Conservation (phyloP, 306 rosid genomes). For the Acacia crassicarpa region DNA sequence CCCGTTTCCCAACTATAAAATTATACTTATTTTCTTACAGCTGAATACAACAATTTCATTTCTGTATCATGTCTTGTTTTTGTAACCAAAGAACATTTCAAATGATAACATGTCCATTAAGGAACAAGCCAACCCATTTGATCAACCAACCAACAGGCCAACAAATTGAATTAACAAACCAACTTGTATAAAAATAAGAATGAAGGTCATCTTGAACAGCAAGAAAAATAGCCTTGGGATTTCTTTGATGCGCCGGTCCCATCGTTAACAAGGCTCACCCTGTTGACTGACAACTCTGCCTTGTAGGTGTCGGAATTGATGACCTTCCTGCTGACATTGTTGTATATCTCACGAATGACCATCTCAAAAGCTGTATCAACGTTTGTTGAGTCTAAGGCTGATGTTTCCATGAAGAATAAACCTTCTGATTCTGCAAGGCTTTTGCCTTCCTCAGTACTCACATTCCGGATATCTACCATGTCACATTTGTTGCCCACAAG, state of each 20-base stretch:
- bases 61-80: conserved; percentile 33
- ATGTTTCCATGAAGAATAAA: conserved; percentile 73
- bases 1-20: conserved; percentile 16
- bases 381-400: conserved; percentile 68
- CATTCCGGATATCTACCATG: conserved; percentile 62
- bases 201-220: conserved; percentile 59
- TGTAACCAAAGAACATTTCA: conserved; percentile 19
- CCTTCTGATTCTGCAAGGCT: conserved; percentile 70
- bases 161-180: conserved; percentile 34
- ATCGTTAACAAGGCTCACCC: conserved; percentile 61
- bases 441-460: conserved; percentile 65
- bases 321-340: conserved; percentile 71
- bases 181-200: conserved; percentile 28
- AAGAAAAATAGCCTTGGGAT: conserved; percentile 41
- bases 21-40: conserved; percentile 10
- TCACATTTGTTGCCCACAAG: conserved; percentile 71
- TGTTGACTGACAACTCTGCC: conserved; percentile 68
- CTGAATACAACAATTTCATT: conserved; percentile 28
- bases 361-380: conserved; percentile 63
- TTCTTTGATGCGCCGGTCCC: conserved; percentile 52
- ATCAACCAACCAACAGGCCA: conserved; percentile 23
- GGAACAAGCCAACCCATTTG: conserved; percentile 22
- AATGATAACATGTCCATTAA: conserved; percentile 20
- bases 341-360: conserved; percentile 64
- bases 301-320: conserved; percentile 67